These are phyloP conservation scores for Lactarius hatsudake DNA, from an alignment of 768 basidiomycete species.

Conservation along the genomic window DNA sequence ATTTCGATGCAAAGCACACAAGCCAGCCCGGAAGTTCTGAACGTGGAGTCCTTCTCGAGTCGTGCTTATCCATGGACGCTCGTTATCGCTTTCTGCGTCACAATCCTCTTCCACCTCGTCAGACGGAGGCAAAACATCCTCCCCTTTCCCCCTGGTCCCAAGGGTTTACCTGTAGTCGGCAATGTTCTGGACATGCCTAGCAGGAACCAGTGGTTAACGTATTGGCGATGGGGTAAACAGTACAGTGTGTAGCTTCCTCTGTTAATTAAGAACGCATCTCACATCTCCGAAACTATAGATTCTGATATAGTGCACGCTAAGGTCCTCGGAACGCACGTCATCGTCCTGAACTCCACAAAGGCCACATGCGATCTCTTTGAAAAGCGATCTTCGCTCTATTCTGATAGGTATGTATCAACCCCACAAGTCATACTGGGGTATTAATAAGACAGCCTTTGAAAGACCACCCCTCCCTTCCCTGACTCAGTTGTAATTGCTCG, in stretches of 20 bases:
- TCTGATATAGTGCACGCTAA: slow-evolving; percentile 14
- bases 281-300: neutral
- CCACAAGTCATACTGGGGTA: neutral
- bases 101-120: no score
- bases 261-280: neutral
- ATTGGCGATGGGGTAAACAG: neutral
- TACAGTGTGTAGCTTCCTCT: neutral
- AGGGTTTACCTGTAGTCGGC: neutral
- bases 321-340: slow-evolving; percentile 5
- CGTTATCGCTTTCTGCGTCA: no score
- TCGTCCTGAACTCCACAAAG: slow-evolving; percentile 16
- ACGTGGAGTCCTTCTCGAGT: no score
- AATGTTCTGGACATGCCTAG: neutral
- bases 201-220: neutral
- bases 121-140: neutral
- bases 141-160: neutral
- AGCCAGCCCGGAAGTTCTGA: no score
- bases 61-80: no score
- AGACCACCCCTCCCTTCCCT: no score
- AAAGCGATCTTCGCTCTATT: slow-evolving; percentile 9
- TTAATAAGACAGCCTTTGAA: no score
- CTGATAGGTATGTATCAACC: slow-evolving; percentile 9
- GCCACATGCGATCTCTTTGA: slow-evolving; percentile 11
- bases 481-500: no score
- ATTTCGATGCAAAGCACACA: no score